Evolutionary conservation across 306 rosid genomes (phyloP).

Genomic region (Fragaria nilgerrensis): DNA sequence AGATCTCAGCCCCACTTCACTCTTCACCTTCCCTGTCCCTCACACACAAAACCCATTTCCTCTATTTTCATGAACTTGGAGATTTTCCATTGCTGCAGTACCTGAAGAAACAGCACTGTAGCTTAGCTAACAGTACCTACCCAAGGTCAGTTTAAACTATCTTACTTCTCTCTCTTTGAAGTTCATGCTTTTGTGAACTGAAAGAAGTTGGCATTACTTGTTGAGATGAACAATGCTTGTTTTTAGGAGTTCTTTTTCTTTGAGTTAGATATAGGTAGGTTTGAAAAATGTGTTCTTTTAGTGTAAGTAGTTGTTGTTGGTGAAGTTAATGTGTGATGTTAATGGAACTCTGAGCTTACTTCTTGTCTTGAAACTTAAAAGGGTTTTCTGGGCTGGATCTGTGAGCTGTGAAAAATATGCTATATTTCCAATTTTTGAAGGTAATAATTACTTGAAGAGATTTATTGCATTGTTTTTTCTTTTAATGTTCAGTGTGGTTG

Average conservation of each 20-base stretch:
- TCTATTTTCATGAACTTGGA: background rate
- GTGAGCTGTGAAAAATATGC: constrained; percentile 17
- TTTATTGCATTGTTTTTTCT: constrained; percentile 23
- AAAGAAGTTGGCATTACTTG: constrained; percentile 24
- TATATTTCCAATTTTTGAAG: background rate
- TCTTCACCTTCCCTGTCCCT: constrained; percentile 11
- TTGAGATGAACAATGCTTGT: constrained; percentile 21
- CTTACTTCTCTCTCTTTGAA: background rate
- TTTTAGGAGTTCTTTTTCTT: background rate
- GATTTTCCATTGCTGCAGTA: constrained; percentile 24
- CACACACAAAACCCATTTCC: background rate
- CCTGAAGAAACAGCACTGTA: constrained; percentile 7
- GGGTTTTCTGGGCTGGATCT: constrained; percentile 31
- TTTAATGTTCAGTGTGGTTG: constrained; percentile 30
- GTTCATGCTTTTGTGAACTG: constrained; percentile 2
- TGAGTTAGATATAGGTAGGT: constrained; percentile 55
- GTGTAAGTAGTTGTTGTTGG: constrained; percentile 24
- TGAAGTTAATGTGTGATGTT: constrained; percentile 42
- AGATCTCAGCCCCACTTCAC: constrained; percentile 27
- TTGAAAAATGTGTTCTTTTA: constrained; percentile 24
- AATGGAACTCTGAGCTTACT: constrained; percentile 34
- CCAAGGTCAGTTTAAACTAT: constrained; percentile 24
- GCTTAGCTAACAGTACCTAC: constrained; percentile 5
- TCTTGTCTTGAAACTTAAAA: constrained; percentile 30
- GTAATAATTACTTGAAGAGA: background rate